Evolutionary conservation across 1,284 basidiomycete species (phyloP), one percentile per base, ranked within the genome.

Genomic region (Boletus sp.): DNA sequence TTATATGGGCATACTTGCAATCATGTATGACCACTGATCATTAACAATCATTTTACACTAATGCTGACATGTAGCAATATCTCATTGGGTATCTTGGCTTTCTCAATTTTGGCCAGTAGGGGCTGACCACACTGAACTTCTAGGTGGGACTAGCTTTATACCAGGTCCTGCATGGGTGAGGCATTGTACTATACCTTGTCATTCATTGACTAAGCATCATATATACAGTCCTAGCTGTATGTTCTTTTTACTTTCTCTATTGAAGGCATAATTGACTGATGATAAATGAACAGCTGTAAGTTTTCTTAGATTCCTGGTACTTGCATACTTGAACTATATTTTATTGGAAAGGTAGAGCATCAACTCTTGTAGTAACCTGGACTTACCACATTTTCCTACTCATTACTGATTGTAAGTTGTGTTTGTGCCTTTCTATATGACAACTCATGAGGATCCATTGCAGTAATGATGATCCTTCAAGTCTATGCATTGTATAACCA

Each of bases 131-230:
- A 21, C 37, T 25, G 11, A n/a, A 31, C 10, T 13, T 38, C 11
- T 25, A 64, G 62, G 1, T 6, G 62, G 50, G 16, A 31, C 52
- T 21, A 35, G 38, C 16, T 64, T 64, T 19, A 25, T 64, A 3
- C 52, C 53, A 21, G 62, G 62, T 27, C 62, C 62, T 21, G 23
- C 56, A 21, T 23, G 28, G 23, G 62, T 64, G n/a, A 28, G 52
- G 3, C 7, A 13, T n/a, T 38, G 19, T 31, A 33, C 9, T 23
- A n/a, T 47, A 13, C 19, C 31, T n/a, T n/a, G 30, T 17, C 33
- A 43, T 23, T 35, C n/a, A n/a, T 35, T 35, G 7, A 47, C 16
- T 16, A 17, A 3, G 17, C 14, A 35, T 5, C 13, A n/a, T 38
- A 0, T 16, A 14, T 5, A 21, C 10, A 47, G 9, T 14, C 5